Percentiles rank a stretch among this genome's conserved stretches.
These are phyloP conservation scores for Aspergillus sp. DNA, from an alignment of 2,329 filamentous ascomycete species.

Conservation along the genomic window DNA sequence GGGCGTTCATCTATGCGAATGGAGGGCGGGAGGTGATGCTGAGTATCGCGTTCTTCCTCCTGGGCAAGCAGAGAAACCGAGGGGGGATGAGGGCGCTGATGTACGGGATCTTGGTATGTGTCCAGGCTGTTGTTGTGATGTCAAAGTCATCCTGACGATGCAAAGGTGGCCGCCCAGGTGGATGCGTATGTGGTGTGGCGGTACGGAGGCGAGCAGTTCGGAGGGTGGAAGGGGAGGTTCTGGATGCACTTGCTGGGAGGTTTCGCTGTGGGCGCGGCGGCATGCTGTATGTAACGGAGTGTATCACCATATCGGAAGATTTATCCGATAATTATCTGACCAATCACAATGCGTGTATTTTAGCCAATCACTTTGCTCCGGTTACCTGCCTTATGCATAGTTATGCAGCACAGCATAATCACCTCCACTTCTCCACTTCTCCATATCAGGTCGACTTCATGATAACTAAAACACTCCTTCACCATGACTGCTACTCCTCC, in stretches of 20 bases:
- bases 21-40: slow-evolving; percentile 4
- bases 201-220: slow-evolving; percentile 2
- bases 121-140: too few relatives aligned
- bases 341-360: too few relatives aligned
- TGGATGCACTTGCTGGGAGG: slow-evolving; percentile 4
- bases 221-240: slow-evolving; percentile 3
- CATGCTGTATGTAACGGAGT: not conserved
- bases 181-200: slow-evolving; percentile 4
- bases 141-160: too few relatives aligned
- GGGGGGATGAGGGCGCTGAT: slow-evolving; percentile 3
- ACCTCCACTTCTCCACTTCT: not conserved
- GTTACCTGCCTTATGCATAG: too few relatives aligned
- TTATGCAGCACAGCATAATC: too few relatives aligned
- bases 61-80: slow-evolving; percentile 1
- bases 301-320: too few relatives aligned
- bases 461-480: not conserved
- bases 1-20: slow-evolving; percentile 4
- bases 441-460: not conserved
- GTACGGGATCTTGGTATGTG: not conserved
- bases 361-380: too few relatives aligned
- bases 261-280: not conserved
- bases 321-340: too few relatives aligned
- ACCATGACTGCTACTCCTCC: too few relatives aligned
- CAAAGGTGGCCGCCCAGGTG: slow-evolving; percentile 2
- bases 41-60: slow-evolving; percentile 1